These are phyloP conservation scores for Starmerella stigmatis DNA, from an alignment of 805 yeast species.

Conservation along the genomic window DNA sequence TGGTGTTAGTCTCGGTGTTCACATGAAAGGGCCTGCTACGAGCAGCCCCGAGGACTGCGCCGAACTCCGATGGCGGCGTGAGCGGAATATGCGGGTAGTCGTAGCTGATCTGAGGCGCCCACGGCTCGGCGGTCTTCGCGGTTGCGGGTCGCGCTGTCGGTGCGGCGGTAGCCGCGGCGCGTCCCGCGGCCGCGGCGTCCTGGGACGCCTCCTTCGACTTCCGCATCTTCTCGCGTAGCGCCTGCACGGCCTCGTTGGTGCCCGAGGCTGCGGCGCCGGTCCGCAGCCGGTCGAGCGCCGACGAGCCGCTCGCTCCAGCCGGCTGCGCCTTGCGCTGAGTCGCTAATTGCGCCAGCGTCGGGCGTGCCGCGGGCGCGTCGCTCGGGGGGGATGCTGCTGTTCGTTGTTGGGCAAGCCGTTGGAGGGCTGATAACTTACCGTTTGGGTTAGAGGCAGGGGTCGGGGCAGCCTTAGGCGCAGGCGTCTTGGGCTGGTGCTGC, in stretches of 20 bases:
- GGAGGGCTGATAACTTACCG: conserved; percentile 25
- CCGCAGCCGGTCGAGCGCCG: conserved; percentile 7
- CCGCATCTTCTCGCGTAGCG: background rate
- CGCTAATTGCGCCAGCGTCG: conserved; percentile 13
- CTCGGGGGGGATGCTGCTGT: background rate
- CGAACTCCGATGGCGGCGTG: conserved; percentile 12
- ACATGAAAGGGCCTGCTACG: background rate
- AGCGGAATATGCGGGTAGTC: background rate
- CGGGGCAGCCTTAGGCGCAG: conserved; percentile 3
- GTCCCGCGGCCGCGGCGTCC: too few relatives aligned
- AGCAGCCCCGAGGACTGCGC: conserved; percentile 13
- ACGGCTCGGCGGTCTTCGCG: background rate
- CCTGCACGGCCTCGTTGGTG: background rate
- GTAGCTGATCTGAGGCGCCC: conserved; percentile 10
- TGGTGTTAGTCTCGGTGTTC: conserved; percentile 18
- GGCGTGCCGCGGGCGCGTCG: background rate
- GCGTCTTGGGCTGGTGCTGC: conserved; percentile 10
- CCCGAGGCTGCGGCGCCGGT: background rate
- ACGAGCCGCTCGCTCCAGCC: background rate
- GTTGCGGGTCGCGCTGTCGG: background rate
- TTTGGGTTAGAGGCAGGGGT: conserved; percentile 8
- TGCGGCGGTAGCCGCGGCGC: too few relatives aligned
- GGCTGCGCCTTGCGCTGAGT: conserved; percentile 4
- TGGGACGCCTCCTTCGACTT: background rate
- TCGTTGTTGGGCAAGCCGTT: conserved; percentile 19